A percentile compares a stretch with the other conserved stretches of the same genome.
phyloP scores from a whole-genome alignment of 805 yeast genomes.

The Starmerella roubikii region DNA sequence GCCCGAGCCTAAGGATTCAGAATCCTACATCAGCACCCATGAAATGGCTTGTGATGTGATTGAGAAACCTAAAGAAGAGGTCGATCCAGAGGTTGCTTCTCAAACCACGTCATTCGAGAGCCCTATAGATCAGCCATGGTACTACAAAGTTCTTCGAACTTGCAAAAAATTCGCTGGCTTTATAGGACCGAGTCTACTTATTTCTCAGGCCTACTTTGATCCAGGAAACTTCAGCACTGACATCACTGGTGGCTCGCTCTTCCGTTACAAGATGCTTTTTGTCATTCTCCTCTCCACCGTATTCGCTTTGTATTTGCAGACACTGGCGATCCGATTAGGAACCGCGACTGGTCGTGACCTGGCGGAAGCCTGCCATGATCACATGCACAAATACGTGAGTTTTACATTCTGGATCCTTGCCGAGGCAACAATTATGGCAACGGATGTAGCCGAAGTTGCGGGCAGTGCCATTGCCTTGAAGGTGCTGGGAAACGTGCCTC shows the following conservation, averaged over 20 bases:
- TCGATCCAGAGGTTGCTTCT: too few species aligned
- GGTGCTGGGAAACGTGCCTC: constrained; percentile 65
- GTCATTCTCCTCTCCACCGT: constrained; percentile 67
- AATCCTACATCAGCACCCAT: too few species aligned
- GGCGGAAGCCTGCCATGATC: constrained; percentile 73
- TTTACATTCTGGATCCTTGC: constrained; percentile 55
- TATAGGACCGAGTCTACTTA: constrained; percentile 94
- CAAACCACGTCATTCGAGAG: too few species aligned
- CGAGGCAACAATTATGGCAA: constrained; percentile 83
- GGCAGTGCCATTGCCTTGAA: constrained; percentile 95
- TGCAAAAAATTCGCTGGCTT: constrained; percentile 42
- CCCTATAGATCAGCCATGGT: too few species aligned
- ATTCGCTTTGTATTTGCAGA: constrained; percentile 77
- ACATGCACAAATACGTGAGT: constrained; percentile 44
- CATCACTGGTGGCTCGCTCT: constrained; percentile 85
- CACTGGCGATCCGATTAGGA: constrained; percentile 75
- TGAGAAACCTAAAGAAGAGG: too few species aligned
- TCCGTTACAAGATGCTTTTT: constrained; percentile 64
- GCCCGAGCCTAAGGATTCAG: too few species aligned
- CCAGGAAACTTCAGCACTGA: constrained; percentile 96
- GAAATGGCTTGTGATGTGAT: too few species aligned
- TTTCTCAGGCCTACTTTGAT: constrained; percentile 89
- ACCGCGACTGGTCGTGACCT: constrained; percentile 87
- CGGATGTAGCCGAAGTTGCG: constrained; percentile 92
- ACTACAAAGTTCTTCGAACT: constrained; percentile 1